Percentiles rank a stretch among this genome's conserved stretches.
Conservation (phyloP, 371 early-diverging fungal genomes). For the Dichotomocladium elegans region DNA sequence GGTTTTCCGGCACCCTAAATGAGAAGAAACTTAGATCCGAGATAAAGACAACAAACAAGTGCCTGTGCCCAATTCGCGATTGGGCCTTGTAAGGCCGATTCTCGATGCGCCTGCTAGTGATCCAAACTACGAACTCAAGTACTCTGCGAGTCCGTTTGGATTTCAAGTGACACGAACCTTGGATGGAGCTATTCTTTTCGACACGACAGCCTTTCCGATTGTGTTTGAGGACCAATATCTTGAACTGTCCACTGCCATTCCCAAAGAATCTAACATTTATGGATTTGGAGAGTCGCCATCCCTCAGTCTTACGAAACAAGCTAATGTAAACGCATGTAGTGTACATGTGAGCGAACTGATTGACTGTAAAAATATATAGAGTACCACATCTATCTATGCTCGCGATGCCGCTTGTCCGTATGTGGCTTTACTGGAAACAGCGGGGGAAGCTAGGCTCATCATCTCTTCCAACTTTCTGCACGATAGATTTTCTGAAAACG, state of each 20-base stretch:
- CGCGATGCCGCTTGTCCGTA: slow-evolving; percentile 54
- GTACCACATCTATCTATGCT: slow-evolving; percentile 48
- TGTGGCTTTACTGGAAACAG: slow-evolving; percentile 9
- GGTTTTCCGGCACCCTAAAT: neutral
- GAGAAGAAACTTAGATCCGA: slow-evolving; percentile 21
- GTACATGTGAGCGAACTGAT: too few relatives aligned
- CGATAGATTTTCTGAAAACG: slow-evolving; percentile 45
- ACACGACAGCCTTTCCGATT: slow-evolving; percentile 52
- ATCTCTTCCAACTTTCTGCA: neutral
- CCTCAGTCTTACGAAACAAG: too few relatives aligned
- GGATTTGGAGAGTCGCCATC: slow-evolving; percentile 67
- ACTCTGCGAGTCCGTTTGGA: slow-evolving; percentile 47
- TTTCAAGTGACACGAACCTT: slow-evolving; percentile 51
- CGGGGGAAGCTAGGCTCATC: neutral
- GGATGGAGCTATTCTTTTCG: slow-evolving; percentile 50
- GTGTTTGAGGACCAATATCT: slow-evolving; percentile 71
- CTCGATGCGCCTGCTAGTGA: slow-evolving; percentile 8
- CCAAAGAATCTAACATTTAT: slow-evolving; percentile 59
- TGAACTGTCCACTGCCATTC: slow-evolving; percentile 53
- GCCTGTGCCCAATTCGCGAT: slow-evolving; percentile 50
- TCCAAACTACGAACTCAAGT: slow-evolving; percentile 40
- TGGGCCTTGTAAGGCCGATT: slow-evolving; percentile 29
- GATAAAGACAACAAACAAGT: slow-evolving; percentile 46
- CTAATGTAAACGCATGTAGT: too few relatives aligned
- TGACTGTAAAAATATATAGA: slow-evolving; percentile 30